Evolutionary conservation across 1,284 basidiomycete genomes (phyloP).

Genomic region (Microstroma glucosiphilum): DNA sequence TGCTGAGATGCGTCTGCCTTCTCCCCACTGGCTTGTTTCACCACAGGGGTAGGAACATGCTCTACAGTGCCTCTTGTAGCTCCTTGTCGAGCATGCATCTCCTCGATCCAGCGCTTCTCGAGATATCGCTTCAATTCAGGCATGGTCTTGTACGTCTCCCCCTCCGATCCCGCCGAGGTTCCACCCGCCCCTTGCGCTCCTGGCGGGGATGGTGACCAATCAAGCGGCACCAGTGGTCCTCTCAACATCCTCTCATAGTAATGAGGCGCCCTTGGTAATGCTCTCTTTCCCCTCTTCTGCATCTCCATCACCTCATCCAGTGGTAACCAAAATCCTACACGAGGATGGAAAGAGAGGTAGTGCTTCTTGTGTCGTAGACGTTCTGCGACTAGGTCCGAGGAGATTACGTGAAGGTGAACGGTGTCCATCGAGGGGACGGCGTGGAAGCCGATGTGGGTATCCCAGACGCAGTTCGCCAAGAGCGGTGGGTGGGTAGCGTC

Average conservation of each 20-base stretch:
- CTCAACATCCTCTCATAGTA: conserved; percentile 66
- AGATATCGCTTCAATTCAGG: conserved; percentile 70
- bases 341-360: conserved; percentile 87
- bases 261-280: conserved; percentile 58
- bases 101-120: conserved; percentile 19
- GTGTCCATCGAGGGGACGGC: conserved; percentile 61
- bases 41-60: background rate
- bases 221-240: conserved; percentile 60
- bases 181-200: background rate
- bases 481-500: conserved; percentile 6
- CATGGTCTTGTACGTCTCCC: conserved; percentile 60
- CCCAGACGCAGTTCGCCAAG: conserved; percentile 22
- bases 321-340: conserved; percentile 75
- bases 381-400: conserved; percentile 69
- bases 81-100: background rate
- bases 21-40: background rate
- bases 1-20: background rate
- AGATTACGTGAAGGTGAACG: conserved; percentile 75
- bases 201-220: too few species aligned
- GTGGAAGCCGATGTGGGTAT: conserved; percentile 67
- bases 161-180: conserved; percentile 60
- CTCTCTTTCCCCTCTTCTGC: conserved; percentile 61
- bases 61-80: background rate
- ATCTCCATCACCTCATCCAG: conserved; percentile 68
- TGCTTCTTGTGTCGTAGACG: conserved; percentile 77